Conservation (phyloP, 139 green algal species). For the Coccomyxa sp. region DNA sequence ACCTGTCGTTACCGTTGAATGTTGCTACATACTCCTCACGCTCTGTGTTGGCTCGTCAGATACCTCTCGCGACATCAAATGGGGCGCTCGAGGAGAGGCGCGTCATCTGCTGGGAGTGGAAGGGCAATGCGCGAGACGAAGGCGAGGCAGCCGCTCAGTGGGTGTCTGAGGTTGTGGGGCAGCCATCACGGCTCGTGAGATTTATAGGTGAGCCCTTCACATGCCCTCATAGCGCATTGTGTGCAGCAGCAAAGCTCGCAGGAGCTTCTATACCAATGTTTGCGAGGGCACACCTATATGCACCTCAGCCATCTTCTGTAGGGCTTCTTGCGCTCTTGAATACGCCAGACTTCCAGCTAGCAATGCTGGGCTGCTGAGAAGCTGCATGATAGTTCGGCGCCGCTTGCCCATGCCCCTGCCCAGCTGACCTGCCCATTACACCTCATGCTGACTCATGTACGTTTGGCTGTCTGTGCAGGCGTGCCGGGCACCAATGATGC, state of each 20-base stretch:
- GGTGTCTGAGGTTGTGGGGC: constrained; percentile 50
- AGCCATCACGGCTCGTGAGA: constrained; percentile 41
- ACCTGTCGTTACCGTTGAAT: no score
- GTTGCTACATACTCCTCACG: no score
- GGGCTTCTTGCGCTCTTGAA: neutral
- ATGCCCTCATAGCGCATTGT: no score
- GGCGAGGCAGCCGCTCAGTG: constrained; percentile 54
- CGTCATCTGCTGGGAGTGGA: constrained; percentile 54
- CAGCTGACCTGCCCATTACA: no score
- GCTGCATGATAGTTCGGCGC: no score
- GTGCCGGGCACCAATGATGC: neutral
- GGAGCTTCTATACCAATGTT: neutral
- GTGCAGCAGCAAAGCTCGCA: neutral
- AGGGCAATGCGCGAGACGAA: constrained; percentile 50
- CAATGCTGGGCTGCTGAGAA: neutral
- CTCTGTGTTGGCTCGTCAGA: no score
- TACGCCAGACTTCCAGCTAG: neutral
- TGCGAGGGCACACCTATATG: neutral
- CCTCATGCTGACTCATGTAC: no score
- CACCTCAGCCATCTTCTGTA: neutral
- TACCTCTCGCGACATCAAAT: neutral
- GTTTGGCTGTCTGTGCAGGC: neutral
- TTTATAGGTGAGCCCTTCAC: constrained; percentile 22
- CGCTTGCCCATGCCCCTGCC: no score
- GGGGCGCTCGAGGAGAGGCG: neutral